Evolutionary conservation across 192 early-diverging fungal species (phyloP).

Genomic region (Rhizophagus prolifer): DNA sequence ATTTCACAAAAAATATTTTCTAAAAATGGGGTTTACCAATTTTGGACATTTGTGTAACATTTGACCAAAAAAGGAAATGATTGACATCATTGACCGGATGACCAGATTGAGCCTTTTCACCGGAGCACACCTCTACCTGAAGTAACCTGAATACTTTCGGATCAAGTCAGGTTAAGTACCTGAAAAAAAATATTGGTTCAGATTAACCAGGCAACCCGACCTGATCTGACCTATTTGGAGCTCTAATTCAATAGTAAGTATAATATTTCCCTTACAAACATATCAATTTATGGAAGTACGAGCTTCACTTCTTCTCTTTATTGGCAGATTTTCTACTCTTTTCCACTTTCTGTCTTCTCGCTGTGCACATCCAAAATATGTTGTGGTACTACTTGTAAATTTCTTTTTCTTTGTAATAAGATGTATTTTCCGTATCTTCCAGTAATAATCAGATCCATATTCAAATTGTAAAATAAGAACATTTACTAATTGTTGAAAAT

Average conservation of each 20-base stretch:
- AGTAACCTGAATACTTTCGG: too few relatives aligned
- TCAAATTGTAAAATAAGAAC: background rate
- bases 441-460: conserved; percentile 9
- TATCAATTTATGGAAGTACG: conserved; percentile 10
- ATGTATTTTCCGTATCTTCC: background rate
- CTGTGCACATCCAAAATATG: background rate
- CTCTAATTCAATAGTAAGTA: conserved; percentile 12
- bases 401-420: background rate
- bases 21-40: too few relatives aligned
- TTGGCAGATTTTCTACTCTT: background rate
- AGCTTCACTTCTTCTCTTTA: conserved; percentile 9
- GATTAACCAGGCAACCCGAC: too few relatives aligned
- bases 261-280: conserved; percentile 6
- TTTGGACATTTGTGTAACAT: too few relatives aligned
- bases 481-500: conserved; percentile 6
- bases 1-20: too few relatives aligned
- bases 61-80: too few relatives aligned
- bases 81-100: too few relatives aligned
- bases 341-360: background rate
- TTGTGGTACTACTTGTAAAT: background rate
- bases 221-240: too few relatives aligned
- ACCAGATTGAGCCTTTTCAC: too few relatives aligned
- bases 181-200: too few relatives aligned
- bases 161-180: too few relatives aligned
- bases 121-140: too few relatives aligned